These are phyloP conservation scores for Ceratocystis colombiana DNA, from an alignment of 2,329 filamentous ascomycete genomes.

Conservation along the genomic window DNA sequence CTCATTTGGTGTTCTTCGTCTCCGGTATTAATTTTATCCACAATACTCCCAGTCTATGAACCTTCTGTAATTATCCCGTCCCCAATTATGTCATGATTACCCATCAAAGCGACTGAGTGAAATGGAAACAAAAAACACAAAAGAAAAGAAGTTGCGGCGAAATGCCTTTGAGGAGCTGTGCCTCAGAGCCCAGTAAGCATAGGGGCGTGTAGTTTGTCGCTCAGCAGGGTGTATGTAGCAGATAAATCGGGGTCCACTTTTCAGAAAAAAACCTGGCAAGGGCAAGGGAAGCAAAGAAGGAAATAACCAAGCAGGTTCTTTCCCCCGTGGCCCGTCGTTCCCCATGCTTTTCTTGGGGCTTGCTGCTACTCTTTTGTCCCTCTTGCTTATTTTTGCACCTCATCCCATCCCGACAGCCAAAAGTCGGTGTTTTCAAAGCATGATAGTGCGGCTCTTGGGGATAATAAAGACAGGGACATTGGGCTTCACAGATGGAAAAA, in stretches of 20 bases:
- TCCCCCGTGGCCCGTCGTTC: neutral
- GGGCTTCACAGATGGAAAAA: neutral
- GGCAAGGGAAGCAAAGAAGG: constrained; percentile 12
- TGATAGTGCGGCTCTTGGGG: neutral
- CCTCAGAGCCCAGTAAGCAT: too few species aligned
- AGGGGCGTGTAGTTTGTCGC: too few species aligned
- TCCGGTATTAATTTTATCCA: too few species aligned
- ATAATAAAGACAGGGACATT: neutral
- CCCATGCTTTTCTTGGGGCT: constrained; percentile 15
- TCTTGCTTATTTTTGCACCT: constrained; percentile 13
- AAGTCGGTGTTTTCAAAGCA: constrained; percentile 13
- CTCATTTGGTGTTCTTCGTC: too few species aligned
- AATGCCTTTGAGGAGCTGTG: too few species aligned
- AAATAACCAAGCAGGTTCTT: constrained; percentile 14
- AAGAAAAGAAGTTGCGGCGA: too few species aligned
- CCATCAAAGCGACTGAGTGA: too few species aligned
- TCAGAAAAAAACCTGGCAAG: constrained; percentile 12
- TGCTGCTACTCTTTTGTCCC: neutral
- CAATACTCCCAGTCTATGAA: too few species aligned
- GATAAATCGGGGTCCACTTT: neutral
- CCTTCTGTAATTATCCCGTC: too few species aligned
- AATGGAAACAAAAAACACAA: too few species aligned
- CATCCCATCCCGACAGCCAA: constrained; percentile 17
- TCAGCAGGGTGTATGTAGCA: neutral
- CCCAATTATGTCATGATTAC: too few species aligned